A percentile compares a stretch with the other conserved stretches of the same genome.
These are phyloP conservation scores for Mycena vitilis DNA, from an alignment of 768 basidiomycete species.

Conservation along the genomic window DNA sequence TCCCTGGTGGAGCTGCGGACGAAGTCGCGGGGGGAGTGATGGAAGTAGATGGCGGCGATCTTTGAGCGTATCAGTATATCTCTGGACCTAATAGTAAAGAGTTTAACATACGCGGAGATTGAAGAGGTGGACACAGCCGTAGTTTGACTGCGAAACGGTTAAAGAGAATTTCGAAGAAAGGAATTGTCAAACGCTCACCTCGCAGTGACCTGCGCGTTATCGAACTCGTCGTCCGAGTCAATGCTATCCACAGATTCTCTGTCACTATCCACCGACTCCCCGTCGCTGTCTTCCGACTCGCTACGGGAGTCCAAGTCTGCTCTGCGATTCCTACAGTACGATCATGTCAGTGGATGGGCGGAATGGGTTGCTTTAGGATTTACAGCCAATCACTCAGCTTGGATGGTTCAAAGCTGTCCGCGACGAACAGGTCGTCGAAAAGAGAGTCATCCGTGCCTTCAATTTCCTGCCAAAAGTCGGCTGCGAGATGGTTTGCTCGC, in stretches of 20 bases:
- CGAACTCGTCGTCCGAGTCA: neutral
- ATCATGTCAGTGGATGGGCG: neutral
- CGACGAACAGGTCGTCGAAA: constrained; percentile 1
- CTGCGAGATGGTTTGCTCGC: too few relatives aligned
- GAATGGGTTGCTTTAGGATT: neutral
- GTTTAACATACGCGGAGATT: neutral
- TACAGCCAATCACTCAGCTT: constrained; percentile 1
- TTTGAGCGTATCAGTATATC: too few relatives aligned
- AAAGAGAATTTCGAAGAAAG: neutral
- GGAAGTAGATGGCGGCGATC: too few relatives aligned
- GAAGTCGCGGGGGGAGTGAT: too few relatives aligned
- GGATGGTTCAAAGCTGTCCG: constrained; percentile 1
- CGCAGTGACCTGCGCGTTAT: neutral
- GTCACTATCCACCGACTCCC: neutral
- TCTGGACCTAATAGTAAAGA: too few relatives aligned
- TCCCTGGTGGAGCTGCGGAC: too few relatives aligned
- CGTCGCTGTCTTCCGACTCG: neutral
- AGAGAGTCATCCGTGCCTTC: neutral
- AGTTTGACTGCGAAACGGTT: neutral
- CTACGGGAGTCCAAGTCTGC: neutral
- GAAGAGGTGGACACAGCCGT: neutral
- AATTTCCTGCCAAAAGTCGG: constrained; percentile 3
- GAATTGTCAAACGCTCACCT: neutral
- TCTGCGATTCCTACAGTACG: neutral
- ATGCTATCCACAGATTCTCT: neutral